Percentiles rank a stretch among this genome's conserved stretches.
phyloP scores from a whole-genome alignment of 2,329 filamentous ascomycete genomes.

The Leptographium flavum region DNA sequence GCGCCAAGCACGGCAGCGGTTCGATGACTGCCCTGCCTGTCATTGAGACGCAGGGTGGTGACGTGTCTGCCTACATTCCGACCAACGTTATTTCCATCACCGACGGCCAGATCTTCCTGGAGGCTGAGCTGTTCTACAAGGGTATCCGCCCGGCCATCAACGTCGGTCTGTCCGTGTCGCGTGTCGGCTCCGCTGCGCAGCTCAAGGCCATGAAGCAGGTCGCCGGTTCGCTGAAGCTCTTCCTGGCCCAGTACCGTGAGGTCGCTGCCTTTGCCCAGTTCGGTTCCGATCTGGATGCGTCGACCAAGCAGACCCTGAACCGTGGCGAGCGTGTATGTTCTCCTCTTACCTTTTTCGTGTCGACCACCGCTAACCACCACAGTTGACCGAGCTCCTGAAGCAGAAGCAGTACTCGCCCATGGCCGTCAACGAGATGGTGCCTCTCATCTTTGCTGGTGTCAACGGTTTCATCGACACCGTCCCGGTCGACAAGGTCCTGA shows the following conservation, averaged over 20 bases:
- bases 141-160: conserved; percentile 99
- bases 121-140: conserved; percentile 99
- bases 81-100: conserved; percentile 99
- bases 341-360: neutral
- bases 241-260: conserved; percentile 99
- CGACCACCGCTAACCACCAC: conserved; percentile 14
- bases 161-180: conserved; percentile 99
- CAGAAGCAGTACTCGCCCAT: conserved; percentile 99
- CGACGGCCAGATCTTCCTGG: conserved; percentile 99
- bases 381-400: conserved; percentile 94
- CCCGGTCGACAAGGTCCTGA: conserved; percentile 79
- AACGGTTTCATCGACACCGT: conserved; percentile 86
- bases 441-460: conserved; percentile 97
- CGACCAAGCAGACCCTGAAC: conserved; percentile 95
- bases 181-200: conserved; percentile 98
- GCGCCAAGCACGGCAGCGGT: conserved; percentile 83
- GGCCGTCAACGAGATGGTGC: conserved; percentile 99
- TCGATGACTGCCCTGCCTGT: conserved; percentile 93
- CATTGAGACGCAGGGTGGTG: conserved; percentile 99
- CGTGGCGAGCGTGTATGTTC: conserved; percentile 89
- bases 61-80: conserved; percentile 98
- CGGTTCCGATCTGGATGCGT: conserved; percentile 97
- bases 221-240: conserved; percentile 97
- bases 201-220: conserved; percentile 99
- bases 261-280: conserved; percentile 99